Conservation (phyloP, 805 yeast genomes). For the Pichia phayaonensis region DNA sequence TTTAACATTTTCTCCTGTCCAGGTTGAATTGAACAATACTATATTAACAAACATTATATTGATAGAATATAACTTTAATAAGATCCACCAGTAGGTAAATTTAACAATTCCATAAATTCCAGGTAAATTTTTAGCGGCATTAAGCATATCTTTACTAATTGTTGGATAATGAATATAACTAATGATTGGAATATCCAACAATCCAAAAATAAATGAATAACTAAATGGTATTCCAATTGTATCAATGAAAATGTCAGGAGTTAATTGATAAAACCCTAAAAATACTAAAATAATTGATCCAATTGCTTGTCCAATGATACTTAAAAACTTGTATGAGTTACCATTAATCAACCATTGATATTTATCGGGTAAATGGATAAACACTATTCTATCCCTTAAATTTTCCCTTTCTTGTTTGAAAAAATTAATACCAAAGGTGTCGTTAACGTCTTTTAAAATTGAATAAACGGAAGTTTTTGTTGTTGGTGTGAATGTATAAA, state of each 20-base stretch:
- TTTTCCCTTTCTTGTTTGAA: constrained; percentile 10
- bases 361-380: constrained; percentile 26
- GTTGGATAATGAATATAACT: constrained; percentile 95
- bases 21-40: constrained; percentile 74
- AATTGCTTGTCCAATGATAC: constrained; percentile 79
- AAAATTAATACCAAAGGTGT: constrained; percentile 24
- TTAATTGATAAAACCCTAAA: constrained; percentile 59
- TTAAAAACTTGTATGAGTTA: constrained; percentile 66
- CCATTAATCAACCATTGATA: constrained; percentile 57
- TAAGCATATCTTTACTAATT: constrained; percentile 74
- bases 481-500: constrained; percentile 42
- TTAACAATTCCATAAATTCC: constrained; percentile 30
- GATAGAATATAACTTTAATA: constrained; percentile 56
- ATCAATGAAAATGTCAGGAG: constrained; percentile 90
- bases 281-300: constrained; percentile 65
- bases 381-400: constrained; percentile 24
- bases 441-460: constrained; percentile 18
- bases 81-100: constrained; percentile 61
- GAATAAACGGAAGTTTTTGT: constrained; percentile 19
- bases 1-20: constrained; percentile 79
- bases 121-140: constrained; percentile 4
- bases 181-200: constrained; percentile 64
- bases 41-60: constrained; percentile 62
- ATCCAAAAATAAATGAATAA: constrained; percentile 54
- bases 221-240: constrained; percentile 92